phyloP scores from a whole-genome alignment of 495 filamentous ascomycete genomes.

The Daldinia bambusicola region DNA sequence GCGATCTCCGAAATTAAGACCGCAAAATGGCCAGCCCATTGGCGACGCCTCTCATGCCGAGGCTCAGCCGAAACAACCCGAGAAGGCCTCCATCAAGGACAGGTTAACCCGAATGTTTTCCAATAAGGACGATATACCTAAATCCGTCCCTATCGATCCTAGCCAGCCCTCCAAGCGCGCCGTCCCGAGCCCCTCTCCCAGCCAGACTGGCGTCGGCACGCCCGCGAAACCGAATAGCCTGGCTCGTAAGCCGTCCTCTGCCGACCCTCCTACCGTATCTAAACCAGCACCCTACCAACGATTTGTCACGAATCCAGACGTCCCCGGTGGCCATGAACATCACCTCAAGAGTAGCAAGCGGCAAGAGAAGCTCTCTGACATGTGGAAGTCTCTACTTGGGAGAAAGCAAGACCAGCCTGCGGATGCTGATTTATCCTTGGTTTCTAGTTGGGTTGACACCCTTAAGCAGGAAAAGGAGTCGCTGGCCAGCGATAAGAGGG shows the following conservation, averaged over 20 bases:
- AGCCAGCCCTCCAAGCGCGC: constrained; percentile 44
- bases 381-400: constrained; percentile 85
- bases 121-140: constrained; percentile 53
- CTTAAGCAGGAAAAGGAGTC: constrained; percentile 87
- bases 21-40: constrained; percentile 50
- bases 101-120: constrained; percentile 63
- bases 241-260: constrained; percentile 46
- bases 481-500: constrained; percentile 74
- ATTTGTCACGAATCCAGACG: constrained; percentile 54
- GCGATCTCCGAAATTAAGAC: constrained; percentile 54
- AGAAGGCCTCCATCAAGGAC: constrained; percentile 61
- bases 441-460: constrained; percentile 96
- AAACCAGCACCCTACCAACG: constrained; percentile 51
- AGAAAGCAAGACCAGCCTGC: constrained; percentile 77
- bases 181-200: constrained; percentile 43
- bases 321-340: constrained; percentile 79
- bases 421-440: constrained; percentile 88
- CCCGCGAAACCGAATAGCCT: constrained; percentile 39
- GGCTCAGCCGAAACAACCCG: constrained; percentile 51
- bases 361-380: constrained; percentile 94
- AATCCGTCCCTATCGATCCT: constrained; percentile 35
- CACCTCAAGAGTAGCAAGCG: constrained; percentile 85
- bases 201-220: constrained; percentile 33
- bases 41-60: constrained; percentile 42
- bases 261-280: constrained; percentile 45